Evolutionary conservation across 441 rosid species (phyloP).

Genomic region (Aleurites moluccanus): DNA sequence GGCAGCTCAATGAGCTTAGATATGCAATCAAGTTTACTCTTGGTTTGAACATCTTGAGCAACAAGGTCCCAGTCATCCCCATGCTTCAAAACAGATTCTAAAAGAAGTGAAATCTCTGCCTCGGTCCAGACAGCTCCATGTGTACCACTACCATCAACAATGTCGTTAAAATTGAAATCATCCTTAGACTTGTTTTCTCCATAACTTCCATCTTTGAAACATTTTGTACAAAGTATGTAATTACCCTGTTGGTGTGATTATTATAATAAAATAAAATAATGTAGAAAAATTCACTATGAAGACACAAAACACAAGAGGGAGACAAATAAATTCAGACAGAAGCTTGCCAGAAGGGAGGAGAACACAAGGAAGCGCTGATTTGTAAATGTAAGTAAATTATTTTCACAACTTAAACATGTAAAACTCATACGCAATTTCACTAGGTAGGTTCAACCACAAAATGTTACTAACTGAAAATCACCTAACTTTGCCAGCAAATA

Average conservation of each 20-base stretch:
- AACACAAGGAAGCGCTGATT: neutral
- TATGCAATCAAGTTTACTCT: slow-evolving; percentile 77
- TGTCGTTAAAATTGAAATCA: slow-evolving; percentile 54
- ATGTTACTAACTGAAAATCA: neutral
- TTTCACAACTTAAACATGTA: neutral
- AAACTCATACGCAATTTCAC: slow-evolving; percentile 1
- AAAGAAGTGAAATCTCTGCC: slow-evolving; percentile 69
- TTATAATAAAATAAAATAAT: neutral
- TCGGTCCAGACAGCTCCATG: slow-evolving; percentile 69
- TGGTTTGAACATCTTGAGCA: slow-evolving; percentile 68
- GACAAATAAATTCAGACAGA: neutral
- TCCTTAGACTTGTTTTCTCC: slow-evolving; percentile 61
- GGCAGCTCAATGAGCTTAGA: slow-evolving; percentile 86
- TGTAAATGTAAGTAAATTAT: neutral
- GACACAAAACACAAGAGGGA: neutral
- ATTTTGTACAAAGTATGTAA: slow-evolving; percentile 53
- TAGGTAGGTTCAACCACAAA: neutral
- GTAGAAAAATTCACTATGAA: neutral
- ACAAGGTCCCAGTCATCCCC: slow-evolving; percentile 94
- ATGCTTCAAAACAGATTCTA: slow-evolving; percentile 76
- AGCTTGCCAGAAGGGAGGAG: neutral
- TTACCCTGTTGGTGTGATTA: slow-evolving; percentile 39
- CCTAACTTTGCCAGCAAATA: neutral
- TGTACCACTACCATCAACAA: slow-evolving; percentile 18
- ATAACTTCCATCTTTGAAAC: slow-evolving; percentile 55